Evolutionary conservation across 2,329 filamentous ascomycete genomes (phyloP).

Genomic region (Colletotrichum tamarilloi): DNA sequence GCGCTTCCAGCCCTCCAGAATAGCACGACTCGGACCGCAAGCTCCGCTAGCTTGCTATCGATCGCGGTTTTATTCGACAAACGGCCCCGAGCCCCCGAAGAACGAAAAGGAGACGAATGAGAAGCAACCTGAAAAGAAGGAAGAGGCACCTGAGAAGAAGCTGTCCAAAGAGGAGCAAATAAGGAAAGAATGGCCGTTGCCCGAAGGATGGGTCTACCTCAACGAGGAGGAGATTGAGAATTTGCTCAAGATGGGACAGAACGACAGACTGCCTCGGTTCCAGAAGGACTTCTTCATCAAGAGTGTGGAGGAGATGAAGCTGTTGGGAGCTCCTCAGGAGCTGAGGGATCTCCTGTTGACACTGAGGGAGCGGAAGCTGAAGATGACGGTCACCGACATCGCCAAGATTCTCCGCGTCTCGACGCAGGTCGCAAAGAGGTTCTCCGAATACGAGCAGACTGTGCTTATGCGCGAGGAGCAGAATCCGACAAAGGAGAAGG

Average conservation of each 20-base stretch:
- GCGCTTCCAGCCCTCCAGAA: slow-evolving; percentile 49
- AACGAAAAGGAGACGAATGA: slow-evolving; percentile 42
- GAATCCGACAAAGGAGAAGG: slow-evolving; percentile 28
- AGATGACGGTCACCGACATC: slow-evolving; percentile 55
- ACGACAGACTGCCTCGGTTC: slow-evolving; percentile 71
- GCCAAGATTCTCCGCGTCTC: slow-evolving; percentile 70
- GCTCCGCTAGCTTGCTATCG: slow-evolving; percentile 40
- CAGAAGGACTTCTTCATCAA: slow-evolving; percentile 70
- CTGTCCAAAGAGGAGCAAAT: slow-evolving; percentile 38
- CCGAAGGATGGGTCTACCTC: slow-evolving; percentile 60
- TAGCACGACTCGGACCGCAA: slow-evolving; percentile 48
- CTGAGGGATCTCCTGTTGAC: slow-evolving; percentile 67
- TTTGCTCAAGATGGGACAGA: slow-evolving; percentile 65
- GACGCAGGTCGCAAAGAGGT: slow-evolving; percentile 63
- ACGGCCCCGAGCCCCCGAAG: slow-evolving; percentile 50
- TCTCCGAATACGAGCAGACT: slow-evolving; percentile 39
- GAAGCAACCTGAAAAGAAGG: slow-evolving; percentile 39
- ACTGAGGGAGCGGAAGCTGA: slow-evolving; percentile 63
- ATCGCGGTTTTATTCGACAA: slow-evolving; percentile 51
- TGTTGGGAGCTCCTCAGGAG: slow-evolving; percentile 76
- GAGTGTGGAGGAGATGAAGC: slow-evolving; percentile 71
- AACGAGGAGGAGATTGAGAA: slow-evolving; percentile 59
- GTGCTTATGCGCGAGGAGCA: slow-evolving; percentile 29
- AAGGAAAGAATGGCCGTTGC: slow-evolving; percentile 47
- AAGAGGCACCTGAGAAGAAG: slow-evolving; percentile 37